A percentile compares a stretch with the other conserved stretches of the same genome.
Conservation (phyloP, 306 rosid genomes). For the Betula pendula region DNA sequence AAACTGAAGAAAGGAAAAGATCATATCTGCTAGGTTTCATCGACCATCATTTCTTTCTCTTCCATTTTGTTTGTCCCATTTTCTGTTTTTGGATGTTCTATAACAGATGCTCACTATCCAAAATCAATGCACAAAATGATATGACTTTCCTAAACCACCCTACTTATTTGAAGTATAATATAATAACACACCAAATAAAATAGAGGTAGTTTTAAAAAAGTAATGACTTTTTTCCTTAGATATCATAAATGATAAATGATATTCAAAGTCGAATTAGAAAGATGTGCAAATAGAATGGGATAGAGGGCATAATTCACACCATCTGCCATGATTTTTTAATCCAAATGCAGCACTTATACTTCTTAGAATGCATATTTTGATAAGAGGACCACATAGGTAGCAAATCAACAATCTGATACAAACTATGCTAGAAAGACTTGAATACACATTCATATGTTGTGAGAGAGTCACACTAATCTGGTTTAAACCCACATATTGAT, state of each 20-base stretch:
- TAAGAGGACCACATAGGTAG: constrained; percentile 14
- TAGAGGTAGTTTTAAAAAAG: neutral
- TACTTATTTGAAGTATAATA: neutral
- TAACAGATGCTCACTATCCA: neutral
- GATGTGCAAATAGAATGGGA: constrained; percentile 1
- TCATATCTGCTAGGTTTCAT: constrained; percentile 33
- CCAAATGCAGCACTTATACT: constrained; percentile 16
- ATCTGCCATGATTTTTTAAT: constrained; percentile 24
- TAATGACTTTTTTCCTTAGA: neutral
- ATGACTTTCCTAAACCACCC: neutral
- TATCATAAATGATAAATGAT: neutral
- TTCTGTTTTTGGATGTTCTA: neutral
- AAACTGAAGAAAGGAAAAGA: neutral
- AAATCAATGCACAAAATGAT: neutral
- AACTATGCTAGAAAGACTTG: constrained; percentile 11
- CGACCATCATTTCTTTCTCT: constrained; percentile 17
- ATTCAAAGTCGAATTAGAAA: neutral
- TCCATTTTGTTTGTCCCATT: neutral
- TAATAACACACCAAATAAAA: neutral
- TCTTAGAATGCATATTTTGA: constrained; percentile 16
- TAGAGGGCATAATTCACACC: constrained; percentile 7
- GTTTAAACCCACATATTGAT: neutral
- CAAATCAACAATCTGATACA: neutral
- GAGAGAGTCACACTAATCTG: no score
- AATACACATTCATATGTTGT: neutral